Evolutionary conservation across 2,329 filamentous ascomycete species (phyloP).

Genomic region (Fusarium sp.): DNA sequence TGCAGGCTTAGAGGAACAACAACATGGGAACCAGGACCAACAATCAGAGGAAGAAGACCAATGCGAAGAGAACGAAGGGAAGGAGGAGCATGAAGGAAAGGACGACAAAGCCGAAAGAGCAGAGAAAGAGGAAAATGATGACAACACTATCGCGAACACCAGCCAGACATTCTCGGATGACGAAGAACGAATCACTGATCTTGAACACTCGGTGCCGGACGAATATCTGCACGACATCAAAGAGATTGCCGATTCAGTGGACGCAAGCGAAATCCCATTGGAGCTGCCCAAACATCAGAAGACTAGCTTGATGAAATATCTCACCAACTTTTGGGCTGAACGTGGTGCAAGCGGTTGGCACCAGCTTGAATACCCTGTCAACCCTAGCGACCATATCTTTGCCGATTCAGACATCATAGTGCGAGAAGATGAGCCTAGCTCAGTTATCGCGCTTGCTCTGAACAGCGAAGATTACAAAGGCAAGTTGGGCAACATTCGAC

Average conservation of each 20-base stretch:
- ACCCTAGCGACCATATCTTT: conserved; percentile 91
- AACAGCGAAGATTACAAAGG: conserved; percentile 87
- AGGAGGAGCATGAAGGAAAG: conserved; percentile 36
- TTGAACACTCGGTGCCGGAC: conserved; percentile 76
- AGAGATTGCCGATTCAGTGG: conserved; percentile 73
- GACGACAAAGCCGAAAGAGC: conserved; percentile 47
- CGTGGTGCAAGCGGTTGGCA: conserved; percentile 96
- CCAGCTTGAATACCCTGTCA: conserved; percentile 91
- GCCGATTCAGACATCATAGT: conserved; percentile 97
- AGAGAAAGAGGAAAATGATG: conserved; percentile 50
- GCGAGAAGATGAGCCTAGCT: conserved; percentile 96
- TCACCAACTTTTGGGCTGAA: conserved; percentile 99
- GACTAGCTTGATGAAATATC: conserved; percentile 91
- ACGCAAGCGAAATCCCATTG: conserved; percentile 71
- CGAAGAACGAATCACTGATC: conserved; percentile 77
- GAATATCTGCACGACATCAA: conserved; percentile 75
- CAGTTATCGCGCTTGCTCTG: conserved; percentile 92
- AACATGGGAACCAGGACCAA: conserved; percentile 46
- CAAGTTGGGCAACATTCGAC: conserved; percentile 79
- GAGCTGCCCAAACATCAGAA: conserved; percentile 94
- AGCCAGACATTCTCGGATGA: conserved; percentile 75
- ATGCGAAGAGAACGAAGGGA: conserved; percentile 39
- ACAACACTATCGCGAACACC: conserved; percentile 47
- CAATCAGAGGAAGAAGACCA: conserved; percentile 49
- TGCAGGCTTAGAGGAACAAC: conserved; percentile 43